Evolutionary conservation across 129 eudicot genomes (phyloP).

Genomic region (Tanacetum coccineum): DNA sequence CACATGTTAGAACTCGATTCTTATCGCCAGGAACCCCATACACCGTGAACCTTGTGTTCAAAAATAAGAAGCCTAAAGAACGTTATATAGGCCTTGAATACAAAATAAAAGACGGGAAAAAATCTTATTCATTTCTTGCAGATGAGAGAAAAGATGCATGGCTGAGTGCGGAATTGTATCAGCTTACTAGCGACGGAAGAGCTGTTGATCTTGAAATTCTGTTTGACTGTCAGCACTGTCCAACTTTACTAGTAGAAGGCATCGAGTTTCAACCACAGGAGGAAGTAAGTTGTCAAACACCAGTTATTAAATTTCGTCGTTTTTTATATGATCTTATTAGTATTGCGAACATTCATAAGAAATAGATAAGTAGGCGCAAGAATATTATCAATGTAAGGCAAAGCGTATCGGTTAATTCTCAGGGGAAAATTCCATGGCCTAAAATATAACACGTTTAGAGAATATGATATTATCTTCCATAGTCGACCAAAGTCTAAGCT

Average conservation of each 20-base stretch:
- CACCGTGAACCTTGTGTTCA: not conserved
- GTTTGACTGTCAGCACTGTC: not conserved
- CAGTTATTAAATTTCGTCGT: too few relatives aligned
- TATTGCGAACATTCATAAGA: too few relatives aligned
- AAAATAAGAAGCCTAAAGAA: not conserved
- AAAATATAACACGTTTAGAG: too few relatives aligned
- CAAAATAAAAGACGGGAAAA: not conserved
- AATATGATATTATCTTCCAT: too few relatives aligned
- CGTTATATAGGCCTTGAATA: not conserved
- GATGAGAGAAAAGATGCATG: not conserved
- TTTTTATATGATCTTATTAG: too few relatives aligned
- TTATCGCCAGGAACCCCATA: not conserved
- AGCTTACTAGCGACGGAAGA: not conserved
- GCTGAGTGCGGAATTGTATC: not conserved
- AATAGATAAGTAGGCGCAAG: too few relatives aligned
- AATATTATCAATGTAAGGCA: too few relatives aligned
- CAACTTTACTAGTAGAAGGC: not conserved
- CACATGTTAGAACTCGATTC: not conserved
- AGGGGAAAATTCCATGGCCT: too few relatives aligned
- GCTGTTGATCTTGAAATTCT: not conserved
- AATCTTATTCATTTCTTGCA: not conserved
- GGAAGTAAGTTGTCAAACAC: not conserved
- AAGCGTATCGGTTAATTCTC: too few relatives aligned
- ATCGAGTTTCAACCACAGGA: not conserved
- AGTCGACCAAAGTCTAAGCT: too few relatives aligned